Evolutionary conservation across 805 yeast genomes (phyloP), one percentile per base, ranked within the genome.

Genomic region (Hanseniaspora lachancei): DNA sequence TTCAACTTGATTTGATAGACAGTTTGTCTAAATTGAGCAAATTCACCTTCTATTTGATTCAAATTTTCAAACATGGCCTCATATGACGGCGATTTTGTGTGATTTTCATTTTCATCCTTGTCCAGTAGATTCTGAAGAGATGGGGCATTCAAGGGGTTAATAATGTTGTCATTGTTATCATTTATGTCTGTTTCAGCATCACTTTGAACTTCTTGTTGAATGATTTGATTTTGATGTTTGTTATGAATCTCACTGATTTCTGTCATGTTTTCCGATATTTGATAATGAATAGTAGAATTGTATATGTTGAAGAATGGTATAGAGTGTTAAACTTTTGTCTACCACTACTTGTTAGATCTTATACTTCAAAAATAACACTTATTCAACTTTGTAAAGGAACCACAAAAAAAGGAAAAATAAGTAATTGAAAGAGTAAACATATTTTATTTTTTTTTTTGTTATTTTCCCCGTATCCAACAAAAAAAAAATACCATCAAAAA

Each of bases 11-110:
- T 95, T 58, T 84, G 89, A 68, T 85, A 91, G 50, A 93, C 72
- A 62, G 78, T 77, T 67, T 93, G 97, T 60, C 96, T 79, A 56
- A 91, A 73, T 59, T 78, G 75, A 7, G 97, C 97, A 74, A 89
- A 93, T 55, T 84, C 84, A 43, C 82, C 73, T 66, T 93, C 98
- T 57, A 93, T 88, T 24, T 77, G 79, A 2, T 89, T 46, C 38
- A 53, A 10, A 12, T 44, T 29, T 20, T 53, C 36, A 7, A 46
- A 83, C 53, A 93, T 77, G 53, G 79, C 84, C 51, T 78, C 77
- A 53, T 91, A 54, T 0, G 50, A 27, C 7, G 44, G 23, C 36
- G 6, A 6, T n/a, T 36, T 13, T 15, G 32, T 7, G 2, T 42
- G 23, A 21, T 18, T 27, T 23, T 12, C 68, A 70, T 15, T 55